A percentile compares a stretch with the other conserved stretches of the same genome.
Evolutionary conservation across 192 early-diverging fungal species (phyloP).

Genomic region (Physocladia obscura): DNA sequence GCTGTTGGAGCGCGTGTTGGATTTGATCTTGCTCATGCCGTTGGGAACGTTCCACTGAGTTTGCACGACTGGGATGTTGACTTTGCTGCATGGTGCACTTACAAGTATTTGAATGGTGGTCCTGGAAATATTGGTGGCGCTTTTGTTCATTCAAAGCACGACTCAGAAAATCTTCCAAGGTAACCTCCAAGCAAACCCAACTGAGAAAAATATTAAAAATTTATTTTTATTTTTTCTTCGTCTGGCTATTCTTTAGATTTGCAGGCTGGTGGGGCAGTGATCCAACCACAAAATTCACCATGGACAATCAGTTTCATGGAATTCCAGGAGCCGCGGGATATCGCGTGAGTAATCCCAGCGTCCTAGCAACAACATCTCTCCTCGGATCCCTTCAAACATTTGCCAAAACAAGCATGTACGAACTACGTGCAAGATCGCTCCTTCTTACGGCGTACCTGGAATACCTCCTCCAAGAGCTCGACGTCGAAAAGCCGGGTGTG

Average conservation of each 20-base stretch:
- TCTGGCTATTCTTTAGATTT: constrained; percentile 47
- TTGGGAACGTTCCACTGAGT: constrained; percentile 83
- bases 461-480: constrained; percentile 56
- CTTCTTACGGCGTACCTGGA: constrained; percentile 85
- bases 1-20: constrained; percentile 84
- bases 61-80: constrained; percentile 96
- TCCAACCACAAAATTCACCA: constrained; percentile 78
- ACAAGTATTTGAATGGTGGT: constrained; percentile 98
- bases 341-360: constrained; percentile 85
- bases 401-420: constrained; percentile 64
- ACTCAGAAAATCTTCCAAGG: constrained; percentile 56
- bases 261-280: constrained; percentile 95
- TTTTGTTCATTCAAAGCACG: constrained; percentile 86
- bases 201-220: constrained; percentile 57
- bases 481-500: constrained; percentile 17
- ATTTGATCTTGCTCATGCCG: constrained; percentile 94
- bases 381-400: constrained; percentile 81
- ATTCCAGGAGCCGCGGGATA: constrained; percentile 80
- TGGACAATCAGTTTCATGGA: constrained; percentile 81
- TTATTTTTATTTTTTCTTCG: constrained; percentile 12
- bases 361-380: constrained; percentile 71
- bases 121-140: constrained; percentile 89
- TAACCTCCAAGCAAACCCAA: constrained; percentile 73
- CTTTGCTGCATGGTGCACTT: constrained; percentile 93
- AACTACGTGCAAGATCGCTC: constrained; percentile 73